These are phyloP conservation scores for Anethum foeniculum DNA, from an alignment of 140 eudicot genomes.

Conservation along the genomic window DNA sequence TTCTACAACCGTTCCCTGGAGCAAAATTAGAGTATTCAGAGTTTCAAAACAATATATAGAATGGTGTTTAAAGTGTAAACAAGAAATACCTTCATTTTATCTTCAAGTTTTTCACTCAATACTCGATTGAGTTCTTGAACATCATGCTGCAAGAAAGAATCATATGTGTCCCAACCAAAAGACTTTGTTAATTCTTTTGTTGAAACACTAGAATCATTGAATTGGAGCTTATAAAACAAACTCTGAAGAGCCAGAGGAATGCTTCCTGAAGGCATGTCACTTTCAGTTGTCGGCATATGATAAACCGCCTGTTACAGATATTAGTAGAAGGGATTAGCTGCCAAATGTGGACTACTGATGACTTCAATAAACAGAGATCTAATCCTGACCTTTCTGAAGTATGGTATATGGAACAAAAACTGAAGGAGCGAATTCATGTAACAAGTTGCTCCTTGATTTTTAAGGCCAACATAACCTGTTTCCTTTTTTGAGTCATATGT, in stretches of 20 bases:
- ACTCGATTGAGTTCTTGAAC: conserved; percentile 96
- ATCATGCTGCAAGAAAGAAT: conserved; percentile 97
- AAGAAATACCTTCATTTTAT: conserved; percentile 81
- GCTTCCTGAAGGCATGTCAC: conserved; percentile 91
- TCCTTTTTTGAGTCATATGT: conserved; percentile 92
- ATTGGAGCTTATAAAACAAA: conserved; percentile 89
- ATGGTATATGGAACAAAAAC: conserved; percentile 82
- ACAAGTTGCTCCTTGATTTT: conserved; percentile 97
- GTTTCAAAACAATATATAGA: conserved; percentile 7
- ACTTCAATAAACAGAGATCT: neutral
- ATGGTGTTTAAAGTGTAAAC: neutral
- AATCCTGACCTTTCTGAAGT: conserved; percentile 66
- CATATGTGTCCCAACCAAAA: conserved; percentile 97
- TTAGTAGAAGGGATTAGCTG: conserved; percentile 1
- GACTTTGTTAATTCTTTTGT: conserved; percentile 95
- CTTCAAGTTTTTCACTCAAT: conserved; percentile 92
- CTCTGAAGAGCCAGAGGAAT: conserved; percentile 95
- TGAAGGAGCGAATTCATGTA: conserved; percentile 97
- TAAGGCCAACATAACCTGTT: conserved; percentile 91
- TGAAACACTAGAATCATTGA: conserved; percentile 85
- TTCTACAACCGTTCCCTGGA: conserved; percentile 95
- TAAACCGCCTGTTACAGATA: conserved; percentile 73
- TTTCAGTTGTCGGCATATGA: conserved; percentile 99
- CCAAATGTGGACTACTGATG: neutral
- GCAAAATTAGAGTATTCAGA: conserved; percentile 25